These are phyloP conservation scores for Pyrus hybrid DNA, from an alignment of 331 rosid species.

Conservation along the genomic window DNA sequence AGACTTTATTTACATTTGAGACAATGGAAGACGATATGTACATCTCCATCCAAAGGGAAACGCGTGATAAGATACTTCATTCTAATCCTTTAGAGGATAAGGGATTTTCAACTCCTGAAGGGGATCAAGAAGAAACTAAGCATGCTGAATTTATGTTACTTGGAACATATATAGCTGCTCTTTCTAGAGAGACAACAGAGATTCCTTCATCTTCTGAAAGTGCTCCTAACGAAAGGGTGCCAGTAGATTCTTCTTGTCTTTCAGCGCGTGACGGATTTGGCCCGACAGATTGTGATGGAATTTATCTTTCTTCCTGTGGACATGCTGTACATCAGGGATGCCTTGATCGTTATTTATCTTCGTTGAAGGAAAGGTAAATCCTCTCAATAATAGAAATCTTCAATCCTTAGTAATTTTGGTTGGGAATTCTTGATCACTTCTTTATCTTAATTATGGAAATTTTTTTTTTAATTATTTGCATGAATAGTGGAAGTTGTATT, in stretches of 20 bases:
- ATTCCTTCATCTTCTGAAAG: conserved; percentile 50
- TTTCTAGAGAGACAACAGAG: conserved; percentile 42
- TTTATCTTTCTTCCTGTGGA: conserved; percentile 93
- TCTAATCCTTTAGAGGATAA: conserved; percentile 24
- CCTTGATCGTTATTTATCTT: conserved; percentile 76
- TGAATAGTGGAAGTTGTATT: neutral
- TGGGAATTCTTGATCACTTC: neutral
- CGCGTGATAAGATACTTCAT: conserved; percentile 22
- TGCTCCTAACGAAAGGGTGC: conserved; percentile 28
- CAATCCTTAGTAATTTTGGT: neutral
- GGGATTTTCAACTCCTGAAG: conserved; percentile 20
- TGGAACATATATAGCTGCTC: conserved; percentile 60
- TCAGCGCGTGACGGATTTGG: conserved; percentile 58
- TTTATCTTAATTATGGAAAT: neutral
- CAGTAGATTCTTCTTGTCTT: conserved; percentile 38
- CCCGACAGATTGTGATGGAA: conserved; percentile 78
- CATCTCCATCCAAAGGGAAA: conserved; percentile 43
- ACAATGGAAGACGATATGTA: conserved; percentile 64
- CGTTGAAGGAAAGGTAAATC: conserved; percentile 79
- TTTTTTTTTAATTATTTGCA: neutral
- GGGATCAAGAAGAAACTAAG: conserved; percentile 22
- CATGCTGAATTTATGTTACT: conserved; percentile 53
- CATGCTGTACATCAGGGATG: conserved; percentile 97
- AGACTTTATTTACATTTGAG: conserved; percentile 35
- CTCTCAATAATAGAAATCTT: neutral